Evolutionary conservation across 495 filamentous ascomycete genomes (phyloP), one percentile per base, ranked within the genome.

Genomic region (Penicillium coffeae): DNA sequence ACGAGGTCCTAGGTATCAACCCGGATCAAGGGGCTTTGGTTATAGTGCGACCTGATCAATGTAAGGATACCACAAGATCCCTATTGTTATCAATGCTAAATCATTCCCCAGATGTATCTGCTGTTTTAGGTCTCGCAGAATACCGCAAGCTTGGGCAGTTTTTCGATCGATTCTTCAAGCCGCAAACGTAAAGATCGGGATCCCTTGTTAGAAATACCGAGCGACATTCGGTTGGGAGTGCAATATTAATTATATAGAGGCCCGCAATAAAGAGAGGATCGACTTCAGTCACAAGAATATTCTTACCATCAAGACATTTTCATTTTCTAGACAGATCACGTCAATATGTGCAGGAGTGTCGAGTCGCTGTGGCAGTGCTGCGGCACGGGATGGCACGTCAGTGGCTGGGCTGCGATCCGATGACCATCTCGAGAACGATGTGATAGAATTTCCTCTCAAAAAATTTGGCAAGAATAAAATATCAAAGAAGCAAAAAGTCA

Each of bases 11-110:
- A 38, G 83, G 78, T 0, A 68, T 88, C 20, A 70, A 78, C 42
- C 64, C 73, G 0, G 43, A 66, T 4, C 42, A 66, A n/a, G 85
- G 85, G 0, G 78, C 76, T 0, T 36, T 86, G 21, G 70, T 82
- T 3, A 65, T 88, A 47, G 76, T 87, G 20, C 72, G 85, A 5
- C 85, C 84, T 3, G 85, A 88, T 69, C 83, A 87, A 60, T 85
- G 82, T 82, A 61, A 69, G 80, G 6, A 6, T 27, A 19, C 25
- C 44, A 37, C 30, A 42, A 45, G 18, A 56, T 32, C 37, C 8
- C 32, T 20, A 10, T 10, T n/a, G 20, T 30, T 8, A 14, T 32
- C 32, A 5, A 13, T 42, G 14, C 27, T 49, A 35, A 15, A 22
- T 3, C 4, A 6, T 18, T 0, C 21, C 8, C 22, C 43, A 71